Evolutionary conservation across 2,329 filamentous ascomycete genomes (phyloP).

Genomic region (Fusarium multiceps): DNA sequence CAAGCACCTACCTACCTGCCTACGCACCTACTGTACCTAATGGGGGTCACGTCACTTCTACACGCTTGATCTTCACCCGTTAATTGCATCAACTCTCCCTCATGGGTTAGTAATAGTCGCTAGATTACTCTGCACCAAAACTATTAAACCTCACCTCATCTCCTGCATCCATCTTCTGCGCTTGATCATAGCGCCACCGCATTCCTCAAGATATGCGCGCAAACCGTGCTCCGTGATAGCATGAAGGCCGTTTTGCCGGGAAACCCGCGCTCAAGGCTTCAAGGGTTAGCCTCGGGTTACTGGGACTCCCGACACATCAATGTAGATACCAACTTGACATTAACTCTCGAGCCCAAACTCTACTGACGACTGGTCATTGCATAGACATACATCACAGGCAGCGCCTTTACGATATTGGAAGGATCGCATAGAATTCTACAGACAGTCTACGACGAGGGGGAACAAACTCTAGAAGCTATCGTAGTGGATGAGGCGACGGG

Average conservation of each 20-base stretch:
- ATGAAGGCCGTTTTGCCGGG: slow-evolving; percentile 86
- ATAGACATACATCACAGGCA: slow-evolving; percentile 89
- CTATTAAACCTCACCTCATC: slow-evolving; percentile 1
- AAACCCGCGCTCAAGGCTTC: slow-evolving; percentile 79
- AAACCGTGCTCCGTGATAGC: slow-evolving; percentile 53
- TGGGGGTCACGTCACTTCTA: slow-evolving; percentile 38
- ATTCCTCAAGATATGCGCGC: slow-evolving; percentile 39
- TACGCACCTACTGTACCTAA: neutral
- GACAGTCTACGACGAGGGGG: slow-evolving; percentile 89
- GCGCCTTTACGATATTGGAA: slow-evolving; percentile 84
- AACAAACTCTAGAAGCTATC: slow-evolving; percentile 75
- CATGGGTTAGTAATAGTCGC: slow-evolving; percentile 7
- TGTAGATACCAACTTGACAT: slow-evolving; percentile 60
- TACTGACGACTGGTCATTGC: slow-evolving; percentile 19
- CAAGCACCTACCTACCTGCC: too few species aligned
- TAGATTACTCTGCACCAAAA: slow-evolving; percentile 11
- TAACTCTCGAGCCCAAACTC: slow-evolving; percentile 1
- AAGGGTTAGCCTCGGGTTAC: slow-evolving; percentile 78
- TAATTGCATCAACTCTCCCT: slow-evolving; percentile 34
- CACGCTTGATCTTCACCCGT: slow-evolving; percentile 13
- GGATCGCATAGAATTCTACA: slow-evolving; percentile 81
- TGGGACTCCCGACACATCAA: slow-evolving; percentile 80
- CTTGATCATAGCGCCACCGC: slow-evolving; percentile 12
- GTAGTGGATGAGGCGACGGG: slow-evolving; percentile 84
- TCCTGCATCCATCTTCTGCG: slow-evolving; percentile 8